These are phyloP conservation scores for Zygotorulaspora florentina DNA, from an alignment of 805 yeast species.

Conservation along the genomic window DNA sequence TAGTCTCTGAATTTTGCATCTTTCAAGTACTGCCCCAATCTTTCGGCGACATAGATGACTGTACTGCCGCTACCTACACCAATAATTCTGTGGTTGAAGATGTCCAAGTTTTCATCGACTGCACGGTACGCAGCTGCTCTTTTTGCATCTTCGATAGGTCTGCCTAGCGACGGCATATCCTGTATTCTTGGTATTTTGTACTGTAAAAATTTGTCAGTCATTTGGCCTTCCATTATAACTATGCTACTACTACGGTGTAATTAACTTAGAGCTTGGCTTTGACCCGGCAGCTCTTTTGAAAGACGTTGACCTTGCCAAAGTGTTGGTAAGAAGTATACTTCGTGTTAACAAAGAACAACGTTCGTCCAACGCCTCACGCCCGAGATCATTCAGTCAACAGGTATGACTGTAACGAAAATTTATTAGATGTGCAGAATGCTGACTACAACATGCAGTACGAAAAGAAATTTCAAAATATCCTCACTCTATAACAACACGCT, in stretches of 20 bases:
- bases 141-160: constrained; percentile 74
- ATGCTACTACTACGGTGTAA: neutral
- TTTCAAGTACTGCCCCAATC: constrained; percentile 56
- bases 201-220: neutral
- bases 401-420: too few species aligned
- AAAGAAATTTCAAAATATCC: neutral
- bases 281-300: too few species aligned
- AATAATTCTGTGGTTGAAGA: constrained; percentile 61
- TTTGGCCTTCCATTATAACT: neutral
- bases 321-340: too few species aligned
- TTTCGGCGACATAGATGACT: constrained; percentile 93
- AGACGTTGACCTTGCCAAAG: too few species aligned
- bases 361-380: neutral
- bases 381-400: neutral
- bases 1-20: constrained; percentile 38
- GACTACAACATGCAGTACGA: neutral
- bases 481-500: too few species aligned
- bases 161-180: constrained; percentile 30
- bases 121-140: constrained; percentile 87
- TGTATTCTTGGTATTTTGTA: constrained; percentile 18
- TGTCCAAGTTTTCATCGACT: constrained; percentile 63
- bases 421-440: too few species aligned
- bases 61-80: constrained; percentile 98
- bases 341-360: too few species aligned
- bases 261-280: neutral